Percentiles rank a stretch among this genome's conserved stretches.
Evolutionary conservation across 495 filamentous ascomycete genomes (phyloP).

Genomic region (Penicillium roqueforti): DNA sequence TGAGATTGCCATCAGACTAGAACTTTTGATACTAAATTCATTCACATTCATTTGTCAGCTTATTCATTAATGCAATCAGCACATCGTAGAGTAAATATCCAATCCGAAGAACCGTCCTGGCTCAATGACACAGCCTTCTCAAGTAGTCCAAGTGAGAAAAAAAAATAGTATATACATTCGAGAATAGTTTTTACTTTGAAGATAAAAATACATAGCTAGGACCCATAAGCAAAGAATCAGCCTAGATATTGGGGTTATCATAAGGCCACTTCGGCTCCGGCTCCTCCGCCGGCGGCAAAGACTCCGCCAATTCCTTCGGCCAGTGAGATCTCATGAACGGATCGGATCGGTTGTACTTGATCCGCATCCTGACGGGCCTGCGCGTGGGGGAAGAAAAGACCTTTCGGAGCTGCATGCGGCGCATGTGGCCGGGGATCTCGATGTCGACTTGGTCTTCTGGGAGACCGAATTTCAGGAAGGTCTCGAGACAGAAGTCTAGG

Average conservation of each 20-base stretch:
- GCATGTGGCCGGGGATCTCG: slow-evolving; percentile 33
- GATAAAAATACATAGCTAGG: not conserved
- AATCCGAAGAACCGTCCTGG: not conserved
- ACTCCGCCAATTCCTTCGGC: not conserved
- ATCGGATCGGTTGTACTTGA: slow-evolving; percentile 1
- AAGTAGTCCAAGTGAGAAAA: not conserved
- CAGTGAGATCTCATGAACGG: slow-evolving; percentile 4
- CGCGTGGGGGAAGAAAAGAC: not conserved
- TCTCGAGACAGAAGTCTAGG: slow-evolving; percentile 36
- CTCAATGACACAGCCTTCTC: not conserved
- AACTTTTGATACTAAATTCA: not conserved
- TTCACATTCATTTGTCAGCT: not conserved
- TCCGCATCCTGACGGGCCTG: not conserved
- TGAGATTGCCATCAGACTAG: too few relatives aligned
- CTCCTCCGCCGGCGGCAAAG: not conserved
- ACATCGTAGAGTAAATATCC: not conserved
- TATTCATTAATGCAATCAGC: not conserved
- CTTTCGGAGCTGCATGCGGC: slow-evolving; percentile 16
- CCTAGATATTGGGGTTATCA: not conserved
- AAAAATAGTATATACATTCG: slow-evolving; percentile 3
- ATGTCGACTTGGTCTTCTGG: slow-evolving; percentile 30
- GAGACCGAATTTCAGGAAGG: slow-evolving; percentile 32
- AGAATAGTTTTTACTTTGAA: not conserved
- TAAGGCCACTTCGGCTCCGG: not conserved
- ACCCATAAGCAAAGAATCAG: not conserved